Percentiles rank a stretch among this genome's conserved stretches.
Conservation (phyloP, 1,284 basidiomycete species). For the Psilocybe mexicana region DNA sequence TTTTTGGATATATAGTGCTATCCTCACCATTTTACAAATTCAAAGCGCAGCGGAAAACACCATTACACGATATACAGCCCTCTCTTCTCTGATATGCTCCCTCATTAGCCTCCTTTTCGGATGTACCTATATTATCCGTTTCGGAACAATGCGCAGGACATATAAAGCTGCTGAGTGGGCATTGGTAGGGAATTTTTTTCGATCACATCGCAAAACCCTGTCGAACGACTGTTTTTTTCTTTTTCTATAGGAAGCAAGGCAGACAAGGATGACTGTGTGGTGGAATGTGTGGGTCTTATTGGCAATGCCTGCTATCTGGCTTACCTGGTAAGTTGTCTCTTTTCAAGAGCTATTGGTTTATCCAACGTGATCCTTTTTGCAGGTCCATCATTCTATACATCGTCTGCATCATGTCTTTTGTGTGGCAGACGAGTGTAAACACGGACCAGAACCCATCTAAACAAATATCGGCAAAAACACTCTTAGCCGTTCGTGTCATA, state of each 20-base stretch:
- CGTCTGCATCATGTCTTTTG: conserved; percentile 53
- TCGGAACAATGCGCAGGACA: conserved; percentile 65
- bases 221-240: neutral
- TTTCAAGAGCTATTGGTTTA: neutral
- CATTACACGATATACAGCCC: conserved; percentile 54
- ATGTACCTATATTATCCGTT: conserved; percentile 63
- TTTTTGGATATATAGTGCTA: conserved; percentile 41
- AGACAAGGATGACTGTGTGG: conserved; percentile 49
- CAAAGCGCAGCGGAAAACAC: conserved; percentile 52
- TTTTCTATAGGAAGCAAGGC: conserved; percentile 51
- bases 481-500: conserved; percentile 48
- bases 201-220: neutral
- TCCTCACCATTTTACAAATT: conserved; percentile 64
- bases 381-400: conserved; percentile 62
- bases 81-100: conserved; percentile 59
- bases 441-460: conserved; percentile 28
- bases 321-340: conserved; percentile 46
- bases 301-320: conserved; percentile 61
- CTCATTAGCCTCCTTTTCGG: conserved; percentile 65
- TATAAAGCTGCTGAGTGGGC: conserved; percentile 65
- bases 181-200: conserved; percentile 39
- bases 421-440: conserved; percentile 53
- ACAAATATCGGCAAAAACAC: conserved; percentile 16
- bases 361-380: neutral
- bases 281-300: conserved; percentile 76